These are phyloP conservation scores for Pelargonium nanum DNA, from an alignment of 345 rosid genomes.

Conservation along the genomic window DNA sequence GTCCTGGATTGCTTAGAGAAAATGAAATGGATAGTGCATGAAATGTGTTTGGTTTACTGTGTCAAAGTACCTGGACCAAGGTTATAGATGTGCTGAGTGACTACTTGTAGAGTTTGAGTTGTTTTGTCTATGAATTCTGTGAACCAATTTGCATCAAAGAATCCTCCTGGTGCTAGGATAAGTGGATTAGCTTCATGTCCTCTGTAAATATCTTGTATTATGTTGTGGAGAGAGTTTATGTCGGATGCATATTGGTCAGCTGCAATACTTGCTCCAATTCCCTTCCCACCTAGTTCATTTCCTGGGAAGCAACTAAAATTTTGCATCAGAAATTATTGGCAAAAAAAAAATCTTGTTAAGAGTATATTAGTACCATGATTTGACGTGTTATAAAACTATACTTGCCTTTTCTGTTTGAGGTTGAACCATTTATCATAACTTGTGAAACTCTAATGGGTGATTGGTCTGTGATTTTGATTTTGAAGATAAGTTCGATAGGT, in stretches of 20 bases:
- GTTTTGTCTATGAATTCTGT: constrained; percentile 23
- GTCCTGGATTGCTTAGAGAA: too few species aligned
- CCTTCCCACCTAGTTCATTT: constrained; percentile 41
- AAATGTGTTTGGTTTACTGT: not conserved
- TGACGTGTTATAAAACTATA: too few species aligned
- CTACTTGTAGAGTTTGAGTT: constrained; percentile 32
- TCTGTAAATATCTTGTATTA: constrained; percentile 19
- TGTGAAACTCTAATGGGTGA: too few species aligned
- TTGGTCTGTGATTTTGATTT: too few species aligned
- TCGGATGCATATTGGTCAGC: constrained; percentile 38
- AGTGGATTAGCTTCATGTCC: constrained; percentile 29
- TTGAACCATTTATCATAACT: too few species aligned
- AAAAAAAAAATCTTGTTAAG: not conserved
- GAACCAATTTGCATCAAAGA: constrained; percentile 30
- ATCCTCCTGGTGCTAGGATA: constrained; percentile 44
- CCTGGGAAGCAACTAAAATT: constrained; percentile 16
- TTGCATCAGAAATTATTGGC: not conserved
- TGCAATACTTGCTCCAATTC: constrained; percentile 26
- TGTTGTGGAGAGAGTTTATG: constrained; percentile 14
- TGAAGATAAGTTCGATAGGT: too few species aligned
- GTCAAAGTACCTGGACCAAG: constrained; percentile 34
- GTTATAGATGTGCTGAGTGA: constrained; percentile 56
- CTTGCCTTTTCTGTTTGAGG: too few species aligned
- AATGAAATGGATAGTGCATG: not conserved
- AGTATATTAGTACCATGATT: not conserved